A percentile compares a stretch with the other conserved stretches of the same genome.
Conservation (phyloP, 2,329 filamentous ascomycete species). For the Didymella sp. region DNA sequence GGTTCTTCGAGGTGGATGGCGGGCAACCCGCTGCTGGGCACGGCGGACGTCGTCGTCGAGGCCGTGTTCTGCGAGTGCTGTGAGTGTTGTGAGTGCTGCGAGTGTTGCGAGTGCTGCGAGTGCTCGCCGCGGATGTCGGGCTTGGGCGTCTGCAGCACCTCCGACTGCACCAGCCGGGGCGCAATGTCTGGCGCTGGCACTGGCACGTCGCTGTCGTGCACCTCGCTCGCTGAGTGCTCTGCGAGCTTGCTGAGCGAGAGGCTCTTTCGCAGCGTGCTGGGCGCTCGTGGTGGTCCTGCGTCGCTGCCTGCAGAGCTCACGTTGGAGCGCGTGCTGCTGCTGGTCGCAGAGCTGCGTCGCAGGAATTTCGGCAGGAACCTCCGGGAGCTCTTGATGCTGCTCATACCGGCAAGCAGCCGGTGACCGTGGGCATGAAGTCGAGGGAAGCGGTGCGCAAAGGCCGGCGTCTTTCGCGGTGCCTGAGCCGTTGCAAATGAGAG, state of each 20-base stretch:
- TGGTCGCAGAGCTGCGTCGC: slow-evolving; percentile 38
- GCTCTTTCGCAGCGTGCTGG: slow-evolving; percentile 37
- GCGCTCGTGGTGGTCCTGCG: slow-evolving; percentile 5
- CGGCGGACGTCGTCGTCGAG: slow-evolving; percentile 1
- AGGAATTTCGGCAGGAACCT: slow-evolving; percentile 41
- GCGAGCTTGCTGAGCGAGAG: slow-evolving; percentile 44
- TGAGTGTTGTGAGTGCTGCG: slow-evolving; percentile 23
- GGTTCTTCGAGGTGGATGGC: slow-evolving; percentile 46
- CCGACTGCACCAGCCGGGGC: slow-evolving; percentile 36
- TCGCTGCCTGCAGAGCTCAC: slow-evolving; percentile 41
- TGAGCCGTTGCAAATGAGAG: background rate
- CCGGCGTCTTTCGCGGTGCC: slow-evolving; percentile 2
- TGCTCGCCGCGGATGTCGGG: slow-evolving; percentile 25
- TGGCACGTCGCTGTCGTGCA: slow-evolving; percentile 16
- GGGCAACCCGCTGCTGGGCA: slow-evolving; percentile 10
- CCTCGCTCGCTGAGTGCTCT: slow-evolving; percentile 12
- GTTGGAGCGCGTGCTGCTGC: slow-evolving; percentile 32
- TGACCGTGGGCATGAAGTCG: slow-evolving; percentile 29
- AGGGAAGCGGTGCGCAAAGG: background rate
- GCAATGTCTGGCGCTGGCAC: slow-evolving; percentile 7
- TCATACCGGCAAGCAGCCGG: slow-evolving; percentile 39
- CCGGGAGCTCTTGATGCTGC: slow-evolving; percentile 45
- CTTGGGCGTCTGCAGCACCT: slow-evolving; percentile 30
- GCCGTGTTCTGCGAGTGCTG: slow-evolving; percentile 23
- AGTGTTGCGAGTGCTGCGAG: slow-evolving; percentile 11